A percentile compares a stretch with the other conserved stretches of the same genome.
Evolutionary conservation across 1,139 yeast species (phyloP).

Genomic region (Lodderomyces elongisporus): DNA sequence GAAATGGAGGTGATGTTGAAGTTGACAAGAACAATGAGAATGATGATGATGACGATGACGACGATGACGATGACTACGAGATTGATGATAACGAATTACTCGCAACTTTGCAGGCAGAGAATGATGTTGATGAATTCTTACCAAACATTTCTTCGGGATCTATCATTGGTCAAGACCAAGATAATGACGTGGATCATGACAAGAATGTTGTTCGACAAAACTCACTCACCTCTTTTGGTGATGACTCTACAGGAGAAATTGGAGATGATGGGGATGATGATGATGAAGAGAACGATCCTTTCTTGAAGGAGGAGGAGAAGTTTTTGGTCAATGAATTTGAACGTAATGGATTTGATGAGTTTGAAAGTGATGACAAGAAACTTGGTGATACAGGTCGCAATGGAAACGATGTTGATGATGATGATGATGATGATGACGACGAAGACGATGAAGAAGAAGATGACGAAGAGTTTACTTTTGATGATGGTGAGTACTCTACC

Average conservation of each 20-base stretch:
- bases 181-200: slow-evolving; percentile 4
- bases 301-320: slow-evolving; percentile 44
- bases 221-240: slow-evolving; percentile 11
- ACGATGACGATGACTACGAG: slow-evolving; percentile 66
- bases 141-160: slow-evolving; percentile 6
- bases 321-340: slow-evolving; percentile 46
- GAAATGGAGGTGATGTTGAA: no score
- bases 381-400: slow-evolving; percentile 9
- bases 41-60: slow-evolving; percentile 41
- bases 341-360: slow-evolving; percentile 43
- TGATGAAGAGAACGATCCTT: slow-evolving; percentile 51
- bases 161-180: neutral
- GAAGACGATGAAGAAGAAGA: slow-evolving; percentile 11
- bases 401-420: no score
- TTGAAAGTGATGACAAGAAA: slow-evolving; percentile 8
- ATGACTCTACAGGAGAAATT: slow-evolving; percentile 29
- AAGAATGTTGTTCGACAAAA: neutral
- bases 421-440: slow-evolving; percentile 11
- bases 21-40: no score
- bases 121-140: slow-evolving; percentile 47
- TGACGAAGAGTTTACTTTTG: slow-evolving; percentile 10
- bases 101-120: slow-evolving; percentile 64
- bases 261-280: slow-evolving; percentile 27
- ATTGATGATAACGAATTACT: slow-evolving; percentile 68
- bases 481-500: slow-evolving; percentile 13